A percentile compares a stretch with the other conserved stretches of the same genome.
phyloP scores from a whole-genome alignment of 2,329 filamentous ascomycete genomes.

The Fonsecaea nubica region DNA sequence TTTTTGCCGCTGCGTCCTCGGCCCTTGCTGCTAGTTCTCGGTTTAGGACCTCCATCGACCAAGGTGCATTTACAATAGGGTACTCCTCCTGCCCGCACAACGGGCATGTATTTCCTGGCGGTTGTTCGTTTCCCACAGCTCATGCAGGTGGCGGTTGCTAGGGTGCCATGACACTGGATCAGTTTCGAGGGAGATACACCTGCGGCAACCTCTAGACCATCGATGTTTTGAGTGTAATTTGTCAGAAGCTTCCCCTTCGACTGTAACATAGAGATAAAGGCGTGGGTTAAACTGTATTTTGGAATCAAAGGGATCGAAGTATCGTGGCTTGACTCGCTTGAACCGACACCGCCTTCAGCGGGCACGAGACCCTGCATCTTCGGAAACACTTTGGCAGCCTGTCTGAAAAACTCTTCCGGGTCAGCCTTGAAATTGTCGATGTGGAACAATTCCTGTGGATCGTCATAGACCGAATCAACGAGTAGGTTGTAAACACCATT shows the following conservation, averaged over 20 bases:
- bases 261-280: constrained; percentile 89
- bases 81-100: constrained; percentile 77
- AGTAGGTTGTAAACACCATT: constrained; percentile 65
- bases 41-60: constrained; percentile 15
- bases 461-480: constrained; percentile 74
- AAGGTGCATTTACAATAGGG: constrained; percentile 67
- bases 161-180: constrained; percentile 95
- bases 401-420: constrained; percentile 80
- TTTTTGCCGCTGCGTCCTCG: constrained; percentile 31
- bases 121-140: constrained; percentile 76
- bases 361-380: constrained; percentile 52
- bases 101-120: constrained; percentile 78
- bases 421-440: constrained; percentile 85
- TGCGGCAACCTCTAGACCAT: constrained; percentile 88
- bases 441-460: constrained; percentile 96
- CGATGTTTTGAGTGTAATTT: constrained; percentile 98
- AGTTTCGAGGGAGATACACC: constrained; percentile 82
- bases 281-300: constrained; percentile 87
- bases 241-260: constrained; percentile 87
- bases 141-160: constrained; percentile 88
- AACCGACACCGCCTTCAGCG: neutral
- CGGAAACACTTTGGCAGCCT: constrained; percentile 75
- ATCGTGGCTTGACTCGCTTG: constrained; percentile 14
- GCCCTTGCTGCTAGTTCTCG: constrained; percentile 12
- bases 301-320: constrained; percentile 49